Percentiles rank a stretch among this genome's conserved stretches.
Evolutionary conservation across 2,329 filamentous ascomycete species (phyloP).

Genomic region (Aureobasidium zeae): DNA sequence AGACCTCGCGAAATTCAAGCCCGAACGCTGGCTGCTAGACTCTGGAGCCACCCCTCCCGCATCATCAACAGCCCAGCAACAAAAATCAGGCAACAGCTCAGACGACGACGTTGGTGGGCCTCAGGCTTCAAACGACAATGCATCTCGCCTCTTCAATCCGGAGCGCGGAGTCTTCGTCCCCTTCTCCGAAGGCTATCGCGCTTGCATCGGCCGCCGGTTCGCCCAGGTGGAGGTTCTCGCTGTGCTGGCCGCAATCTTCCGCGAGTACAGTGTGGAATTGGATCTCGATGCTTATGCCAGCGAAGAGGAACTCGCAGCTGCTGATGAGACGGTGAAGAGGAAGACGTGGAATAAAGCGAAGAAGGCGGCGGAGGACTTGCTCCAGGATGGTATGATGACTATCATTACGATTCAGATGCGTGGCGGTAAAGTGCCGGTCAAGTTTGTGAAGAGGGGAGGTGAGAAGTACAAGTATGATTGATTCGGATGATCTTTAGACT

Average conservation of each 20-base stretch:
- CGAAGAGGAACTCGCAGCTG: conserved; percentile 43
- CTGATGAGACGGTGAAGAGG: conserved; percentile 44
- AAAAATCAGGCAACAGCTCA: conserved; percentile 30
- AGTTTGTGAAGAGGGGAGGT: conserved; percentile 58
- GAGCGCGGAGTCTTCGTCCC: conserved; percentile 45
- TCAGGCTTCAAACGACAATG: conserved; percentile 49
- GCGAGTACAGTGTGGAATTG: conserved; percentile 58
- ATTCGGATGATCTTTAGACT: not conserved
- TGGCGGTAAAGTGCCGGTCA: conserved; percentile 52
- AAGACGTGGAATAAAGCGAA: conserved; percentile 54
- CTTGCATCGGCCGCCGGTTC: conserved; percentile 48
- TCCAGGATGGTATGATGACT: conserved; percentile 48
- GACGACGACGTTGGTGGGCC: conserved; percentile 50
- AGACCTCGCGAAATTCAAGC: conserved; percentile 60
- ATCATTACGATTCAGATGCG: conserved; percentile 65
- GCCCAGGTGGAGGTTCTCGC: conserved; percentile 49
- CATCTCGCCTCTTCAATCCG: conserved; percentile 51
- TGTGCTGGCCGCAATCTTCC: conserved; percentile 44
- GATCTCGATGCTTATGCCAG: conserved; percentile 44
- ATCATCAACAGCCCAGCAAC: conserved; percentile 28
- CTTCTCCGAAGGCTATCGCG: conserved; percentile 47
- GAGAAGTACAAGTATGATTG: conserved; percentile 49
- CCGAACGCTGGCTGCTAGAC: conserved; percentile 59
- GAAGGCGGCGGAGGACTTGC: conserved; percentile 41
- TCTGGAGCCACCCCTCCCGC: conserved; percentile 18